Evolutionary conservation across 2,329 filamentous ascomycete genomes (phyloP), one percentile per base, ranked within the genome.

Genomic region (Sphaerulina vaccinii): DNA sequence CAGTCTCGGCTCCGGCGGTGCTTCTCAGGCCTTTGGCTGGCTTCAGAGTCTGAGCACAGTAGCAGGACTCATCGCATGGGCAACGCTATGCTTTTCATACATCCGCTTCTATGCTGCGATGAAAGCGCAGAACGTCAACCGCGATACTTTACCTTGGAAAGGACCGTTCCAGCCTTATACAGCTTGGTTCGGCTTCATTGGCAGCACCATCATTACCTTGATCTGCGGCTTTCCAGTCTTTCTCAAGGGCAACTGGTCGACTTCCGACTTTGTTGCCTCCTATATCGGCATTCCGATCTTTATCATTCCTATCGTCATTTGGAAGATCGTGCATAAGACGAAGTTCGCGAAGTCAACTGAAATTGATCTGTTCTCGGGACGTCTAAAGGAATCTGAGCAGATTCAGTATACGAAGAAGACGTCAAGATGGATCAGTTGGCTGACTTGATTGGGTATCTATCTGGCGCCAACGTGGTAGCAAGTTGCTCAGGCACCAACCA

Each of bases 51-150:
- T 63, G 24, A 58, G 51, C 43, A 62, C 59, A 3, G 57, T 62
- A 4, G 60, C 60, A 11, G 60, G 60, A 16, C 23, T 63, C 5
- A 54, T 62, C 22, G 57, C 60, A 6, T 63, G 61, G 61, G 55
- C 52, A 19, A 62, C 59, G 36, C 38, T 65, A 54, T 74, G 70
- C 57, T 54, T 74, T 23, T 71, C 73, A 27, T 77, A 77, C 56
- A 70, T 79, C 55, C 71, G 71, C 43, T 76, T 76, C 62, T 69
- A 73, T 55, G 59, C 63, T 6, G 75, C 73, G 3, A 65, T 75
- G 39, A 65, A 65, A 19, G 66, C 62, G 1, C 74, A 76, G 44
- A 68, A 68, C 3, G 61, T 72, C 37, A 62, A 68, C 41, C 60
- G 66, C 15, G 57, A 64, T 37, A 62, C 67, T 5, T 64, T 76